A percentile compares a stretch with the other conserved stretches of the same genome.
phyloP scores from a whole-genome alignment of 2,329 filamentous ascomycete genomes.

The Dactylellina leptospora region DNA sequence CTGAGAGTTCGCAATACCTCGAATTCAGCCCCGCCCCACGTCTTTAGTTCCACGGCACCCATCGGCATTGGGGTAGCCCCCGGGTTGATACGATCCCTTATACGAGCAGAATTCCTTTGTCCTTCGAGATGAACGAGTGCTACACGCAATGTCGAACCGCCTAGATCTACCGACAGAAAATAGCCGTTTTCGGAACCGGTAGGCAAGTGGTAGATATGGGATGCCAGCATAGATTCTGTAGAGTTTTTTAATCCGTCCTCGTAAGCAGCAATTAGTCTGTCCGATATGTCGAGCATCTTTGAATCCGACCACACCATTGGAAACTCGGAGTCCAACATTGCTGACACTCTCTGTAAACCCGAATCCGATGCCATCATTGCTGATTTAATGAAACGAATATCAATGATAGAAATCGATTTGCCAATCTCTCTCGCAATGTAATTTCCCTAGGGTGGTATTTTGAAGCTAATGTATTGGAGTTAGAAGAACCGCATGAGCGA shows the following conservation, averaged over 20 bases:
- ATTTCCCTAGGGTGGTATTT: background rate
- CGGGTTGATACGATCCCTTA: conserved; percentile 58
- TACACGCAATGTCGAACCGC: conserved; percentile 73
- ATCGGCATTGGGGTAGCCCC: conserved; percentile 57
- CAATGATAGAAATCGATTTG: background rate
- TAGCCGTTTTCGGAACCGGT: conserved; percentile 35
- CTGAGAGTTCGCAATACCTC: conserved; percentile 67
- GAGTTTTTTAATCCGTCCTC: conserved; percentile 19
- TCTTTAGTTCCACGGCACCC: conserved; percentile 67
- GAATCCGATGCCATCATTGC: conserved; percentile 6
- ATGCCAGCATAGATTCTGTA: conserved; percentile 43
- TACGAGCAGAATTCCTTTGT: conserved; percentile 59
- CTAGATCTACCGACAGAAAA: conserved; percentile 67
- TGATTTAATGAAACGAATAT: background rate
- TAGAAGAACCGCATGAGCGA: background rate
- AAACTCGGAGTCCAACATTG: conserved; percentile 18
- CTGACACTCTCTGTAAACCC: conserved; percentile 8
- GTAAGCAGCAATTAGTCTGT: conserved; percentile 26
- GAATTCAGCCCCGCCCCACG: conserved; percentile 58
- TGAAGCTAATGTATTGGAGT: background rate
- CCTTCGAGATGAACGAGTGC: conserved; percentile 70
- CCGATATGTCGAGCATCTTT: conserved; percentile 34
- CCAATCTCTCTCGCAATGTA: background rate
- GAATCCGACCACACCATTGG: conserved; percentile 7
- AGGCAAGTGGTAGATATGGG: conserved; percentile 45